Percentiles rank a stretch among this genome's conserved stretches.
These are phyloP conservation scores for Trichoderma polysporum DNA, from an alignment of 2,329 filamentous ascomycete genomes.

Conservation along the genomic window DNA sequence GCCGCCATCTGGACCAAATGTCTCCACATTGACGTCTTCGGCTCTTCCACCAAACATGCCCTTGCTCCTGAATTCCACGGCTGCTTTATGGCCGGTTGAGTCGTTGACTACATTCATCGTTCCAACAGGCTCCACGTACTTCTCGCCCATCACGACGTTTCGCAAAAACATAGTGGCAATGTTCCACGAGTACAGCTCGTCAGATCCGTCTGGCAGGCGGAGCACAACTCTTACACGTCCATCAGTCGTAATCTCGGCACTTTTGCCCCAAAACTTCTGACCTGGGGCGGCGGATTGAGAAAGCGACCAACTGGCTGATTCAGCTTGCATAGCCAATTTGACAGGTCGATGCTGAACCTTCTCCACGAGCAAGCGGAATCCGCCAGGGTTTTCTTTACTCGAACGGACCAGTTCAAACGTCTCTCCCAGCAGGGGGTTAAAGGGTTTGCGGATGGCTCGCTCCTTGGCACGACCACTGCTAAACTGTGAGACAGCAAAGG, in stretches of 20 bases:
- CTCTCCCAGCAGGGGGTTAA: conserved; percentile 95
- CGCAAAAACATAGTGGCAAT: conserved; percentile 86
- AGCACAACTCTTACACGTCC: conserved; percentile 79
- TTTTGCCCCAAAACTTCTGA: conserved; percentile 99
- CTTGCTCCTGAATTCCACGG: conserved; percentile 89
- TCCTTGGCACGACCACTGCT: conserved; percentile 82
- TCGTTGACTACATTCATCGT: conserved; percentile 86
- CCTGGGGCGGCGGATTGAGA: conserved; percentile 83
- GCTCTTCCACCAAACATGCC: conserved; percentile 96
- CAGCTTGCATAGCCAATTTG: conserved; percentile 88
- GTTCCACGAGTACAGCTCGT: conserved; percentile 86
- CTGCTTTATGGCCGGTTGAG: conserved; percentile 75
- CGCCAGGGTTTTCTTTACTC: conserved; percentile 67
- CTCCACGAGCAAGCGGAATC: conserved; percentile 89
- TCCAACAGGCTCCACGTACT: conserved; percentile 93
- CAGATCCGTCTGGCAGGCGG: conserved; percentile 61
- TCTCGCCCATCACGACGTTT: conserved; percentile 97
- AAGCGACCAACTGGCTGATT: conserved; percentile 81
- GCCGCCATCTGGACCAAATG: conserved; percentile 64
- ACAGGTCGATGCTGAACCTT: conserved; percentile 94
- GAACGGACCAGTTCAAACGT: conserved; percentile 90
- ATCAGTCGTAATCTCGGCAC: conserved; percentile 88
- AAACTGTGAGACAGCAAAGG: conserved; percentile 87
- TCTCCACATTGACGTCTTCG: conserved; percentile 81
- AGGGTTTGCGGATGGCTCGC: conserved; percentile 89